Conservation (phyloP, 192 early-diverging fungal genomes). For the Coemansia sp. region DNA sequence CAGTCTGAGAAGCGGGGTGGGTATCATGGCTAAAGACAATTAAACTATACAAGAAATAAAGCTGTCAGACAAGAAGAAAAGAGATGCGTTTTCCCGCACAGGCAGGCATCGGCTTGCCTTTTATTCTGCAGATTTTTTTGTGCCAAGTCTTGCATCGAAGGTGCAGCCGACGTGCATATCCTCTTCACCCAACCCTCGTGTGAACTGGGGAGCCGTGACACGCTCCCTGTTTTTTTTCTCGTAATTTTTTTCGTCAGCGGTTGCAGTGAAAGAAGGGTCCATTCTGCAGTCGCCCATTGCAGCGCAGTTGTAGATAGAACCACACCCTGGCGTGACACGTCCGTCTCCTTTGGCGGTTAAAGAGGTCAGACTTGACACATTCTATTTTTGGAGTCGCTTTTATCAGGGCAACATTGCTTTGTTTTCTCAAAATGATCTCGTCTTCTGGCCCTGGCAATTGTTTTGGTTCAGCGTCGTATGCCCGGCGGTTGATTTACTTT, state of each 20-base stretch:
- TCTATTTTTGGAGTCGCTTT: not conserved
- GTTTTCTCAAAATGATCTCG: not conserved
- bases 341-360: too few species aligned
- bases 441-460: not conserved
- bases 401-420: not conserved
- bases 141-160: not conserved
- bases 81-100: not conserved
- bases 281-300: not conserved
- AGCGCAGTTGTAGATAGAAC: too few species aligned
- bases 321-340: too few species aligned
- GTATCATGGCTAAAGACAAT: slow-evolving; percentile 1
- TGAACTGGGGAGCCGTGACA: not conserved
- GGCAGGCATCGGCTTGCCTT: not conserved
- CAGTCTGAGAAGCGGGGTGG: too few species aligned
- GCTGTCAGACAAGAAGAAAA: not conserved
- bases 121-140: not conserved
- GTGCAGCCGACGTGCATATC: not conserved
- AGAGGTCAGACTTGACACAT: too few species aligned
- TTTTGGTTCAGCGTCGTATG: not conserved
- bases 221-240: not conserved
- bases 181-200: not conserved
- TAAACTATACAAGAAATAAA: slow-evolving; percentile 3
- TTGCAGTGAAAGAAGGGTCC: not conserved
- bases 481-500: not conserved
- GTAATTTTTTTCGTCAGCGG: too few species aligned